phyloP scores from a whole-genome alignment of 306 rosid species.

The Glycine tomentella region DNA sequence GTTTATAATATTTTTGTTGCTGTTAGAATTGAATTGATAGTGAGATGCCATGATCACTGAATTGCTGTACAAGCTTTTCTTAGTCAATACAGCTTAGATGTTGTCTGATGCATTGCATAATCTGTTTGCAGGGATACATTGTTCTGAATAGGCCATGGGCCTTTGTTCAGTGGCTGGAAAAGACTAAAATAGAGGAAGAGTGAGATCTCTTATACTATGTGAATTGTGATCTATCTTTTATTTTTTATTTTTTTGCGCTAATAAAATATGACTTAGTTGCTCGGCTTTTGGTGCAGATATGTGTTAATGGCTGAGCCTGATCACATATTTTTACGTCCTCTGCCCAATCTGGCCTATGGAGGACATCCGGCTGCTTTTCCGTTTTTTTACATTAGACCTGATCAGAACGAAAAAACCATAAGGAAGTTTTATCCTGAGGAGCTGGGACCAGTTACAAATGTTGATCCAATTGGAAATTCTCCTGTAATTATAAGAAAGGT shows the following conservation, averaged over 20 bases:
- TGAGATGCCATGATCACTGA: background rate
- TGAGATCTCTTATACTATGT: slow-evolving; percentile 54
- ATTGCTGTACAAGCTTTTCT: background rate
- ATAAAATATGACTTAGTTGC: slow-evolving; percentile 20
- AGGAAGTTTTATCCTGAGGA: slow-evolving; percentile 91
- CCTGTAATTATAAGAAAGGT: slow-evolving; percentile 94
- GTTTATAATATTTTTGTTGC: slow-evolving; percentile 5
- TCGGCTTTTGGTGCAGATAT: slow-evolving; percentile 65
- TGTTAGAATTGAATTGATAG: slow-evolving; percentile 21
- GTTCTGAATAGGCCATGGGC: slow-evolving; percentile 99
- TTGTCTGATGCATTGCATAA: slow-evolving; percentile 37
- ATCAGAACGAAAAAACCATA: slow-evolving; percentile 64
- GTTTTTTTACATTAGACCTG: slow-evolving; percentile 85
- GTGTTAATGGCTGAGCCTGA: slow-evolving; percentile 98
- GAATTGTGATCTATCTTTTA: slow-evolving; percentile 21
- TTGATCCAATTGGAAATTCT: slow-evolving; percentile 96
- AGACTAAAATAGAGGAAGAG: slow-evolving; percentile 89
- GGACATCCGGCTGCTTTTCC: slow-evolving; percentile 91
- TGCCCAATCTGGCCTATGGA: slow-evolving; percentile 85
- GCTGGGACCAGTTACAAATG: slow-evolving; percentile 74
- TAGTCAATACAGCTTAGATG: slow-evolving; percentile 10
- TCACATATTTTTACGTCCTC: slow-evolving; percentile 84
- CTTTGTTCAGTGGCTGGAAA: slow-evolving; percentile 95
- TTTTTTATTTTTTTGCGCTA: background rate
- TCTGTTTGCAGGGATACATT: slow-evolving; percentile 72